A percentile compares a stretch with the other conserved stretches of the same genome.
Evolutionary conservation across 1,139 yeast genomes (phyloP).

Genomic region (Taiozyma sp.): DNA sequence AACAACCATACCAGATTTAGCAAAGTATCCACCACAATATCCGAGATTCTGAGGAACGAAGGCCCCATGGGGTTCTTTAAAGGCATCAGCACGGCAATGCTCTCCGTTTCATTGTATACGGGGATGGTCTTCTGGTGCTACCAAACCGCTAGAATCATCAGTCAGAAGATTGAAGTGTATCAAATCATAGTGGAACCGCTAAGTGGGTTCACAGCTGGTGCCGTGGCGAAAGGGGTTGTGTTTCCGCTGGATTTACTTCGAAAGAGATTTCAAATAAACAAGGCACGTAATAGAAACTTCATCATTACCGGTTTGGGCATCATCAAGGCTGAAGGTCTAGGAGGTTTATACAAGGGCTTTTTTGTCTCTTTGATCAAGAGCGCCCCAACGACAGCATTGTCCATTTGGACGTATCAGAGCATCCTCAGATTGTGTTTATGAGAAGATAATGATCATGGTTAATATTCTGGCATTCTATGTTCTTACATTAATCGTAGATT

Average conservation of each 20-base stretch:
- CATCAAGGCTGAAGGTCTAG: constrained; percentile 48
- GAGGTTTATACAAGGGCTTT: constrained; percentile 72
- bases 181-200: constrained; percentile 45
- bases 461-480: not conserved
- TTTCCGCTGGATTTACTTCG: constrained; percentile 86
- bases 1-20: constrained; percentile 43
- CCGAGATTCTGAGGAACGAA: constrained; percentile 38
- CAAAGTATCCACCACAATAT: constrained; percentile 40
- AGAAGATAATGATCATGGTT: not conserved
- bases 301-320: constrained; percentile 32
- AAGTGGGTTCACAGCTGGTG: constrained; percentile 78
- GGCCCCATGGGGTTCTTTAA: constrained; percentile 56
- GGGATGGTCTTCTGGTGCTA: constrained; percentile 69
- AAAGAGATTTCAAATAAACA: constrained; percentile 68
- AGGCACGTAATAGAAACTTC: constrained; percentile 29
- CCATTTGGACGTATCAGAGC: constrained; percentile 66
- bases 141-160: constrained; percentile 30
- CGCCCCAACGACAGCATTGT: constrained; percentile 78
- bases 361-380: constrained; percentile 64
- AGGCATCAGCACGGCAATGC: constrained; percentile 59
- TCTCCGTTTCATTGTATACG: constrained; percentile 59
- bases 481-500: not conserved
- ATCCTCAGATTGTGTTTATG: constrained; percentile 8
- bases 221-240: constrained; percentile 61
- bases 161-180: constrained; percentile 7